Evolutionary conservation across 495 filamentous ascomycete genomes (phyloP), one percentile per base, ranked within the genome.

Genomic region (Articulospora tetracladia): DNA sequence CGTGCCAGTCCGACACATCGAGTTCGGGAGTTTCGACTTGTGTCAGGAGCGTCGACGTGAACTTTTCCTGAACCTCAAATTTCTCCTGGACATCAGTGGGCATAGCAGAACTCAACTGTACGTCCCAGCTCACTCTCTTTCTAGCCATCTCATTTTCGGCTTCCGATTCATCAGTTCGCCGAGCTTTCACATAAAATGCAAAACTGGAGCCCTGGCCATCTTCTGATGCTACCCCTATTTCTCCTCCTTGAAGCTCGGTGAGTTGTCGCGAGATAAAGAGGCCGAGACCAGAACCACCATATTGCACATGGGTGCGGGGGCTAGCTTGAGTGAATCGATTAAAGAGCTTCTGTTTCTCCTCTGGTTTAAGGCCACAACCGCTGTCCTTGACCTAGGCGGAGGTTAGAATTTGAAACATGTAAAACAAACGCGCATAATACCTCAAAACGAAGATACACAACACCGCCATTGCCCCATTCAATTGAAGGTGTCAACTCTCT

Each of bases 221-320:
- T 63, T 84, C 77, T 3, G 88, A 90, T 20, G 81, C 78, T 1
- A 94, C 89, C 1, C 90, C 90, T 49, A 94, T 92, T 61, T 92
- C 87, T 2, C 91, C 90, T n/a, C 90, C 90, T 73, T 93, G 90
- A 17, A 93, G 70, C 64, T 94, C 90, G 25, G 87, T 90, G 8
- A 96, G 75, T 53, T 86, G 83, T 27, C 88, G 77, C 24, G 85
- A 90, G 56, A 96, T 92, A 71, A 92, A 94, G 4, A 96, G 77
- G 0, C 91, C 91, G 1, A 96, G 79, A 0, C 92, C 91, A 1
- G 84, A 90, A 4, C 91, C 91, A 24, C 91, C 91, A 62, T 94
- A 94, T 46, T 88, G 81, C 1, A 90, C 83, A 55, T 93, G 88
- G 0, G 91, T 93, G 36, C 86, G 79, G 2, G 89, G 89, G 23